Evolutionary conservation across 1,284 basidiomycete genomes (phyloP).

Genomic region (Malassezia obtusa): DNA sequence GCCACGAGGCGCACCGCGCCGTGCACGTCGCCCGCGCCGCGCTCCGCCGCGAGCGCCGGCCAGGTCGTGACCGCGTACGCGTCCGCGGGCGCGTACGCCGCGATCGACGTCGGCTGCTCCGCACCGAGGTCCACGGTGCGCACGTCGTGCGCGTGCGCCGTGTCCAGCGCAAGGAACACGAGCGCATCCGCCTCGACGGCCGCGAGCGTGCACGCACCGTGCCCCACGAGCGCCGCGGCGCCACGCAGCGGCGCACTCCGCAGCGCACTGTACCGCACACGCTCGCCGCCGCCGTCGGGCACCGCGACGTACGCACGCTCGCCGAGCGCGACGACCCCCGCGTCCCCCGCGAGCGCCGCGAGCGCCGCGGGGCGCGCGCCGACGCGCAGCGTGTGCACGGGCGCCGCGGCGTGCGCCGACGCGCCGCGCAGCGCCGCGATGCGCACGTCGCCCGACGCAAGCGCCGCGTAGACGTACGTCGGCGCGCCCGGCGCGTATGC

Average conservation of each 20-base stretch:
- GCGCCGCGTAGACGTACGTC: neutral
- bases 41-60: neutral
- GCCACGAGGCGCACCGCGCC: conserved; percentile 20
- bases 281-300: conserved; percentile 26
- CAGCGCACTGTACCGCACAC: conserved; percentile 39
- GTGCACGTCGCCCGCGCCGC: neutral
- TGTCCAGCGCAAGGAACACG: conserved; percentile 34
- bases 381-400: neutral
- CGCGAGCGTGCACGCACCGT: no score
- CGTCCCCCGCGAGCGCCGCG: neutral
- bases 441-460: neutral
- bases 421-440: neutral
- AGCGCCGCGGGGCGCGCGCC: neutral
- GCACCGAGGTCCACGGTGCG: conserved; percentile 43
- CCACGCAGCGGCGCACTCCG: conserved; percentile 29
- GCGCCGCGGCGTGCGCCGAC: neutral
- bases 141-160: conserved; percentile 41
- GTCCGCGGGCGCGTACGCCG: conserved; percentile 20
- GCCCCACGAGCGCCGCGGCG: conserved; percentile 23
- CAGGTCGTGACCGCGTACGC: conserved; percentile 25
- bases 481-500: neutral
- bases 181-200: conserved; percentile 25
- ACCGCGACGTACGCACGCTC: conserved; percentile 21
- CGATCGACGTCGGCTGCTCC: conserved; percentile 45
- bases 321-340: neutral